Conservation (phyloP, 129 eudicot species). For the Flaveria robusta region DNA sequence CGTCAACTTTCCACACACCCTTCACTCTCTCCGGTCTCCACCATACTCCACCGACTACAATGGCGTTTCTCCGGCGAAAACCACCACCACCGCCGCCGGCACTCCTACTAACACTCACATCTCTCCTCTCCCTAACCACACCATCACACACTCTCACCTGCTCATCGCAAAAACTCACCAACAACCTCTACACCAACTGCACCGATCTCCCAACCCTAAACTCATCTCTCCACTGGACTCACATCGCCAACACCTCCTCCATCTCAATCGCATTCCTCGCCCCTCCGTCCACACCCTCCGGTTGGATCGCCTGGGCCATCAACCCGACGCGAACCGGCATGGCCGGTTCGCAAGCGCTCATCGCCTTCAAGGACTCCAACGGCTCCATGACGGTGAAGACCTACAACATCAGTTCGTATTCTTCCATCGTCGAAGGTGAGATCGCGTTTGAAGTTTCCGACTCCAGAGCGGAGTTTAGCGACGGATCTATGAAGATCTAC, state of each 20-base stretch:
- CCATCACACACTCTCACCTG: constrained; percentile 49
- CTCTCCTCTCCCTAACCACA: constrained; percentile 24
- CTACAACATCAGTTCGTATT: constrained; percentile 48
- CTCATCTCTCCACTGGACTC: constrained; percentile 73
- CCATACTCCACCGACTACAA: constrained; percentile 28
- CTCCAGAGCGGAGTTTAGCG: constrained; percentile 43
- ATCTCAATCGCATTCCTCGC: constrained; percentile 76
- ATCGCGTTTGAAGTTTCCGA: constrained; percentile 45
- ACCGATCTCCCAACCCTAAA: constrained; percentile 62
- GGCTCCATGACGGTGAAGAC: constrained; percentile 61
- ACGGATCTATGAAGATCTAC: constrained; percentile 52
- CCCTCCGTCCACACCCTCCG: constrained; percentile 59
- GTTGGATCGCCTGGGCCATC: constrained; percentile 91
- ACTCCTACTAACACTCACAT: constrained; percentile 3
- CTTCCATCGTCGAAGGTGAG: constrained; percentile 33
- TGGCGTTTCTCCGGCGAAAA: constrained; percentile 26
- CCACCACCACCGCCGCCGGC: not conserved
- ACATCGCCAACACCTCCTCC: constrained; percentile 42
- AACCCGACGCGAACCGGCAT: constrained; percentile 79
- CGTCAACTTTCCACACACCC: constrained; percentile 26
- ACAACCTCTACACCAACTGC: constrained; percentile 61
- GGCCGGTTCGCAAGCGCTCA: constrained; percentile 70
- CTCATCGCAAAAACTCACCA: constrained; percentile 39
- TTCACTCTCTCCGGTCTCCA: too few species aligned
- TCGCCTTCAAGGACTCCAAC: constrained; percentile 55